phyloP scores from a whole-genome alignment of 306 rosid genomes.

The Vicia sativa region DNA sequence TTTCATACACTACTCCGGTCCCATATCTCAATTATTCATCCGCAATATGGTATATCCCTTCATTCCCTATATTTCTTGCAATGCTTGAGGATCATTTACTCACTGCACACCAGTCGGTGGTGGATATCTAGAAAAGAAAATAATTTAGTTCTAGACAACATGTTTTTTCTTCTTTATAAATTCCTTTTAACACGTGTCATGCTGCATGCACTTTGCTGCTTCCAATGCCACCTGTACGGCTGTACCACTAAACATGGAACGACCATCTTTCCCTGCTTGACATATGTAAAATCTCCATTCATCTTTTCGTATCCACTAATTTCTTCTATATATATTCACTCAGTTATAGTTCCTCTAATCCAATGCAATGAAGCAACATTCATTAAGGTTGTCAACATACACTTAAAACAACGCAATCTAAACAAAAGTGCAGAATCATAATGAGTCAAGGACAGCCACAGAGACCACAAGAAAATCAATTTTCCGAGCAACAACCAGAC shows the following conservation, averaged over 20 bases:
- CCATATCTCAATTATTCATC: too few species aligned
- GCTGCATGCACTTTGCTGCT: not conserved
- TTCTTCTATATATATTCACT: not conserved
- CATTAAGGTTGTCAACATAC: not conserved
- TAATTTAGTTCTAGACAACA: not conserved
- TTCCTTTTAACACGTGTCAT: not conserved
- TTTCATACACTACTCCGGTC: too few species aligned
- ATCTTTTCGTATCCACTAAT: not conserved
- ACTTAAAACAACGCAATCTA: not conserved
- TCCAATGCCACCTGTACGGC: not conserved
- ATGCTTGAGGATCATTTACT: not conserved
- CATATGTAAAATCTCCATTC: not conserved
- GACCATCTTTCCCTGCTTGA: not conserved
- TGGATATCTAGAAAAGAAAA: not conserved
- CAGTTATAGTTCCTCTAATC: not conserved
- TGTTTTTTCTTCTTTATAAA: not conserved
- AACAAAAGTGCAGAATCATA: not conserved
- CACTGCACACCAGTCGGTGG: not conserved
- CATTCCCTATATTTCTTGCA: too few species aligned
- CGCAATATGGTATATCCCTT: too few species aligned
- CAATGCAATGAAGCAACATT: not conserved
- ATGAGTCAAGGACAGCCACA: constrained; percentile 32
- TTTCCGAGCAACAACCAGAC: constrained; percentile 40
- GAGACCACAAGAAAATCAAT: not conserved
- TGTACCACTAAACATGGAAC: not conserved